Percentiles rank a stretch among this genome's conserved stretches.
phyloP scores from a whole-genome alignment of 257 asterid species.

The Marsdenia floribunda region DNA sequence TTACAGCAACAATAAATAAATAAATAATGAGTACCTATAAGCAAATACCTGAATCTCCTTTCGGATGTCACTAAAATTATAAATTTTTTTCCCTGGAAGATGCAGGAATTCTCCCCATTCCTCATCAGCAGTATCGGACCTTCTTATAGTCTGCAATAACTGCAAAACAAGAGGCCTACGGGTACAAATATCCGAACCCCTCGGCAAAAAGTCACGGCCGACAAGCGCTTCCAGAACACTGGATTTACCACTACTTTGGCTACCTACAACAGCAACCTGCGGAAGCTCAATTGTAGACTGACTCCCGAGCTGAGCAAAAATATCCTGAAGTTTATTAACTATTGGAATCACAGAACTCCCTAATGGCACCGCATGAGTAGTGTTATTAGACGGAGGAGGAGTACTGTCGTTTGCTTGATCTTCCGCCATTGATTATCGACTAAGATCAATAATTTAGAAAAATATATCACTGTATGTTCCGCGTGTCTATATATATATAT shows the following conservation, averaged over 20 bases:
- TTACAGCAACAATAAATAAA: background rate
- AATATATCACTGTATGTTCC: background rate
- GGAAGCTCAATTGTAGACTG: conserved; percentile 81
- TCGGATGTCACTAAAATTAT: conserved; percentile 68
- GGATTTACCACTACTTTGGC: conserved; percentile 99
- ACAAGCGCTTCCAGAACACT: conserved; percentile 96
- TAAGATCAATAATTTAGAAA: background rate
- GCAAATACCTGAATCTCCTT: conserved; percentile 70
- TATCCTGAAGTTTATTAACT: conserved; percentile 84
- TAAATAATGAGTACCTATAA: background rate
- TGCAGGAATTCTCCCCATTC: conserved; percentile 98
- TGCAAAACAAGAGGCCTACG: conserved; percentile 90
- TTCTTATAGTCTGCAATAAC: conserved; percentile 53
- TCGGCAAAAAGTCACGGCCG: conserved; percentile 95
- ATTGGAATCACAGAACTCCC: conserved; percentile 79
- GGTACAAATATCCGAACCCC: conserved; percentile 88
- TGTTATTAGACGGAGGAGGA: conserved; percentile 24
- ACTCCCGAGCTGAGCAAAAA: conserved; percentile 72
- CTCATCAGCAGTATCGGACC: conserved; percentile 47
- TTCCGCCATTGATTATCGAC: conserved; percentile 48
- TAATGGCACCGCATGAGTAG: conserved; percentile 36
- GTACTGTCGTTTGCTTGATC: conserved; percentile 28
- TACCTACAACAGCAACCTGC: conserved; percentile 95
- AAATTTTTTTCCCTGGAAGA: conserved; percentile 56
- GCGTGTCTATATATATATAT: background rate